Evolutionary conservation across 768 basidiomycete genomes (phyloP).

Genomic region (Asterophora parasitica): DNA sequence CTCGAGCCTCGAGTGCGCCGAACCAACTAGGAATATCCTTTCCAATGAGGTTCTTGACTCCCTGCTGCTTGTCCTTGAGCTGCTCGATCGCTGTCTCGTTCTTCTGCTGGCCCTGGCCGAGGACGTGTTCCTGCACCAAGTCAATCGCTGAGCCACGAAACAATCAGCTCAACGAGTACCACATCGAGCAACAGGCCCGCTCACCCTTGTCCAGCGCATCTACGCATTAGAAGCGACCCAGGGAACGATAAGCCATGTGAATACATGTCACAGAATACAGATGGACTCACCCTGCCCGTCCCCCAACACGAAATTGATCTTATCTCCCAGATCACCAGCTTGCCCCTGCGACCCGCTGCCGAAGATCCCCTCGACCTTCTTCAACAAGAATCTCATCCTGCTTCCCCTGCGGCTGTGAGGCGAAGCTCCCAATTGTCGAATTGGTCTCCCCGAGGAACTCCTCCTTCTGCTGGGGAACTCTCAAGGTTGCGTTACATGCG

Average conservation of each 20-base stretch:
- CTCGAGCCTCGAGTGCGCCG: too few relatives aligned
- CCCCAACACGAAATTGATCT: slow-evolving; percentile 18
- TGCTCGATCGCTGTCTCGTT: slow-evolving; percentile 37
- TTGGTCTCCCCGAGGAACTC: slow-evolving; percentile 4
- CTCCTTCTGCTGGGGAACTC: too few relatives aligned
- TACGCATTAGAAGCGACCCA: background rate
- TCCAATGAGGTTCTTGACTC: slow-evolving; percentile 29
- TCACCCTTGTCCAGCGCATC: slow-evolving; percentile 27
- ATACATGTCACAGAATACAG: background rate
- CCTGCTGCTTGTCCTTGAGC: slow-evolving; percentile 31
- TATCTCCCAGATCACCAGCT: slow-evolving; percentile 9
- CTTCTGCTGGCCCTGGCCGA: slow-evolving; percentile 31
- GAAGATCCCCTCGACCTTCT: too few relatives aligned
- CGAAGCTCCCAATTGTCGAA: slow-evolving; percentile 6
- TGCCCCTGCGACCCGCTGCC: too few relatives aligned
- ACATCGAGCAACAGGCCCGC: background rate
- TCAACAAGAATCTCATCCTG: too few relatives aligned
- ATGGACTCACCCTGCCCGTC: slow-evolving; percentile 14
- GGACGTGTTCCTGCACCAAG: slow-evolving; percentile 36
- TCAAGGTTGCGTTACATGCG: too few relatives aligned
- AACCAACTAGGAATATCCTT: slow-evolving; percentile 19
- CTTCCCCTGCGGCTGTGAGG: background rate
- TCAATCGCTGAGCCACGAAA: slow-evolving; percentile 28
- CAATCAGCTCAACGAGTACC: too few relatives aligned
- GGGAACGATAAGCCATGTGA: too few relatives aligned